Evolutionary conservation across 805 yeast genomes (phyloP), one percentile per base, ranked within the genome.

Genomic region (Hanseniaspora clermontiae): DNA sequence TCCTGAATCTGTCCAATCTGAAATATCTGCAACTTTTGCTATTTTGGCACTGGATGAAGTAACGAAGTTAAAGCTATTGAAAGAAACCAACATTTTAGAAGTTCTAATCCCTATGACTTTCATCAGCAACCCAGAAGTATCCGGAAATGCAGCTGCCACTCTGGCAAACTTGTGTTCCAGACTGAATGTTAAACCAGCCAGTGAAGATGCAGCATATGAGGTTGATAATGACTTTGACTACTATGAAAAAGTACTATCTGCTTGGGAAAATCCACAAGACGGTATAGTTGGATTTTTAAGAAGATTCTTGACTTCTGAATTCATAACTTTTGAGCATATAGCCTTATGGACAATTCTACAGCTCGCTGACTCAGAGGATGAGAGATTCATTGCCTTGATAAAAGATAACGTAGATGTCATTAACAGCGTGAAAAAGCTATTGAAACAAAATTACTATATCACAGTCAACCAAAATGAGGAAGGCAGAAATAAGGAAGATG

Each of bases 121-220:
- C 63, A 85, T 95, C 45, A 78, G 78, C 57, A 89, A 89, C 67
- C 85, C 89, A 58, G 98, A 95, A 71, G 97, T 93, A 17, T 93
- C 96, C 69, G 98, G 98, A 57, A 93, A 93, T 70, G 86, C 96
- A 1, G 98, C 97, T 15, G 98, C 98, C 39, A 97, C 98, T 1
- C 77, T 93, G 62, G 98, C 98, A 34, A 93, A 93, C 67, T 74
- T 93, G 63, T 88, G 96, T 62, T 89, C 97, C 5, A 81, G 96
- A 70, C 87, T 91, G 39, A 79, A 79, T 63, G 90, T 87, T 63
- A 39, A 39, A 10, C 36, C 19, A 19, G 29, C 39, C 7, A 19
- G 39, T 43, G n/a, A 38, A 14, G 37, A 39, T 34, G 24, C 20
- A 4, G 51, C 39, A 31, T 17, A 43, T 24, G 47, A 36, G 32